Evolutionary conservation across 108 stramenopile species (phyloP).

Genomic region (Seminavis robusta): DNA sequence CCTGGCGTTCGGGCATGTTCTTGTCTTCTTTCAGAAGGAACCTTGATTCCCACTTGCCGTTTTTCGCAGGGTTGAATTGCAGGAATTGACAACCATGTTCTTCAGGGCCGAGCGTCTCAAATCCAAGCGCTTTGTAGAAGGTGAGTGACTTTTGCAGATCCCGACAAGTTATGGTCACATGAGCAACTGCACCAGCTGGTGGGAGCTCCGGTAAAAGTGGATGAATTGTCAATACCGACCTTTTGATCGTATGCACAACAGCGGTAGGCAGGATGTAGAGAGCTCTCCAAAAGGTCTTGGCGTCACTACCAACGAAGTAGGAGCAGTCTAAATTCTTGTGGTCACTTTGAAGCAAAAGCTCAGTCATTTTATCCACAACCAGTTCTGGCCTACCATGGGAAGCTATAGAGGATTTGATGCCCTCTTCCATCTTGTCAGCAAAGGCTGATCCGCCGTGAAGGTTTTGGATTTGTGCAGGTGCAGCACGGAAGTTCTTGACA

Average conservation of each 20-base stretch:
- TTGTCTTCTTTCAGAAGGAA: neutral
- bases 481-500: constrained; percentile 6
- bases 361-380: constrained; percentile 1
- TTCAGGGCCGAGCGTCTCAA: no score
- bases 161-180: no score
- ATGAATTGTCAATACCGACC: no score
- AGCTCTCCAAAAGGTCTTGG: constrained; percentile 12
- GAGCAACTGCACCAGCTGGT: no score
- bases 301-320: constrained; percentile 15
- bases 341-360: neutral
- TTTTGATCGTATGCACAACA: neutral
- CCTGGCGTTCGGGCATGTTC: neutral
- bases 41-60: neutral
- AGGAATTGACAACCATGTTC: no score
- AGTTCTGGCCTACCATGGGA: neutral
- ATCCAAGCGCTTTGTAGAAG: no score
- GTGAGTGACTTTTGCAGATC: no score
- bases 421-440: neutral
- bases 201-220: no score
- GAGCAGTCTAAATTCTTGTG: neutral
- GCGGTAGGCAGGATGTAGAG: neutral
- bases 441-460: constrained; percentile 10
- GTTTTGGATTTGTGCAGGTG: neutral
- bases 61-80: neutral
- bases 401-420: neutral